A percentile compares a stretch with the other conserved stretches of the same genome.
Conservation (phyloP, 495 filamentous ascomycete species). For the Astrocystis sublimbata region DNA sequence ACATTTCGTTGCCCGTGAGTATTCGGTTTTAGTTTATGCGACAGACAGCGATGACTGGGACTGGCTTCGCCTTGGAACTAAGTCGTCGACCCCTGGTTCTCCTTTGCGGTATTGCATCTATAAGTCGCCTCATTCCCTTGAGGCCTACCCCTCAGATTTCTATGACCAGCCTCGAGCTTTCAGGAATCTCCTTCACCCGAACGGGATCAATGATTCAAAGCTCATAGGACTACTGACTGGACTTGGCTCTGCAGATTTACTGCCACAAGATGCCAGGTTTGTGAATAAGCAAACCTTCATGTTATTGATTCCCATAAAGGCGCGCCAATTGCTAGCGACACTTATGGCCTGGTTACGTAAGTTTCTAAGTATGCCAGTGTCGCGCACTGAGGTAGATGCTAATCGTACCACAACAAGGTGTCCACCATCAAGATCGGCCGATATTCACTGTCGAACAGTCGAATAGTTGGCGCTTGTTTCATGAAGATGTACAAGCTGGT, state of each 20-base stretch:
- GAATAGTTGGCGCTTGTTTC: slow-evolving; percentile 28
- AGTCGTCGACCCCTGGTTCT: slow-evolving; percentile 24
- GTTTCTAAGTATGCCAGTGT: neutral
- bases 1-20: slow-evolving; percentile 31
- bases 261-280: slow-evolving; percentile 23
- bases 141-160: slow-evolving; percentile 22
- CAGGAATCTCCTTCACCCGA: slow-evolving; percentile 19
- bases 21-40: slow-evolving; percentile 44
- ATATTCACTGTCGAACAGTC: slow-evolving; percentile 28
- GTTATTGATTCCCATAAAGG: slow-evolving; percentile 28
- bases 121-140: slow-evolving; percentile 20
- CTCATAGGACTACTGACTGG: slow-evolving; percentile 17
- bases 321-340: slow-evolving; percentile 25
- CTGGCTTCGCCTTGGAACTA: slow-evolving; percentile 19
- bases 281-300: slow-evolving; percentile 30
- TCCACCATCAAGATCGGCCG: slow-evolving; percentile 27
- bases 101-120: slow-evolving; percentile 42
- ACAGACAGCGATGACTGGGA: slow-evolving; percentile 43
- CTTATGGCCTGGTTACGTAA: slow-evolving; percentile 37
- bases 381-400: slow-evolving; percentile 4
- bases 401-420: slow-evolving; percentile 20
- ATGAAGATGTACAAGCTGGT: slow-evolving; percentile 29
- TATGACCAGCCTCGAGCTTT: slow-evolving; percentile 11
- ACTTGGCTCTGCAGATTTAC: slow-evolving; percentile 23
- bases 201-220: neutral